These are phyloP conservation scores for Penicillium occitanis DNA, from an alignment of 2,329 filamentous ascomycete species.

Conservation along the genomic window DNA sequence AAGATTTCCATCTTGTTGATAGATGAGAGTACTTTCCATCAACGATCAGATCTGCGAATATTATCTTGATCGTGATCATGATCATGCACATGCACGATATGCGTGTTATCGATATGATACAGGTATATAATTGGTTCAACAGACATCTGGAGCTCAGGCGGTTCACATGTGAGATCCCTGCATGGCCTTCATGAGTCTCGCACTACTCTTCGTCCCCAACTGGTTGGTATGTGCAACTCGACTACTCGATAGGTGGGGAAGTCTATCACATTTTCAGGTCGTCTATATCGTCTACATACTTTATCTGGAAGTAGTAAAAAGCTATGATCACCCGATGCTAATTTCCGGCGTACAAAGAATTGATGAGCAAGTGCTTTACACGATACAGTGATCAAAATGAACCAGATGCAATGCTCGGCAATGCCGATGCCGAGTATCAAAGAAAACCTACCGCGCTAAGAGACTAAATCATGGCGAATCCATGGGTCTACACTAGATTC, in stretches of 20 bases:
- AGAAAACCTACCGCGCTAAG: not conserved
- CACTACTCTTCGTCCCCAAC: not conserved
- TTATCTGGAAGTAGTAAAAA: not conserved
- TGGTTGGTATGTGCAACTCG: not conserved
- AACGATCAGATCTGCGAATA: not conserved
- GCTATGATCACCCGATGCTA: not conserved
- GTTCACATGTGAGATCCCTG: not conserved
- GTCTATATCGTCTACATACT: too few species aligned
- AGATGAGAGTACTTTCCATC: not conserved
- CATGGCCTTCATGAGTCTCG: not conserved
- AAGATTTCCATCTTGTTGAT: not conserved
- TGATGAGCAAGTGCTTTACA: not conserved
- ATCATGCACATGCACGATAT: not conserved
- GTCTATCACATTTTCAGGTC: not conserved
- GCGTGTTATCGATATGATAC: not conserved
- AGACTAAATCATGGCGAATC: not conserved
- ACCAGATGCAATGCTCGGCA: not conserved
- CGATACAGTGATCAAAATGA: not conserved
- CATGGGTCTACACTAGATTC: not conserved
- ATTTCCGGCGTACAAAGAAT: not conserved
- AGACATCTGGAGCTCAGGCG: not conserved
- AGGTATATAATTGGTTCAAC: not conserved
- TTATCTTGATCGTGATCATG: not conserved
- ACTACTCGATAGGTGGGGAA: not conserved
- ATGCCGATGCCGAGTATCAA: not conserved